phyloP scores from a whole-genome alignment of 1,139 yeast genomes.

The Yamadazyma taylorii region DNA sequence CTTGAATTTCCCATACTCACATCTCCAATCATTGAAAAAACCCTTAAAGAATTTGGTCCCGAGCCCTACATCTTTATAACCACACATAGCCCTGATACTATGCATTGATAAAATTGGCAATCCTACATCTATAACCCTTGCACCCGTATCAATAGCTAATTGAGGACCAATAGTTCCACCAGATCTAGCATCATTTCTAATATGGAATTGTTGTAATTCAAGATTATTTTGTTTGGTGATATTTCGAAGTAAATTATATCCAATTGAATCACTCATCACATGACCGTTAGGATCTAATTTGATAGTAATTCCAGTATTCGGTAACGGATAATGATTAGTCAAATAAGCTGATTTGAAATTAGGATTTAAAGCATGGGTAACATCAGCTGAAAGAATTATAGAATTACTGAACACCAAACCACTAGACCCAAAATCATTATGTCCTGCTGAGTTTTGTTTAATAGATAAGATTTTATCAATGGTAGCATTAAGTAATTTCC shows the following conservation, averaged over 20 bases:
- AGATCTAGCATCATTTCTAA: constrained; percentile 68
- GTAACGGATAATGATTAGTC: constrained; percentile 72
- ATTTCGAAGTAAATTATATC: constrained; percentile 64
- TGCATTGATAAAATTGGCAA: constrained; percentile 82
- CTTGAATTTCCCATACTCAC: constrained; percentile 8
- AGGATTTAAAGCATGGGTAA: constrained; percentile 64
- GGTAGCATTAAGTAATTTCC: constrained; percentile 34
- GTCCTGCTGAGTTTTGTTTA: constrained; percentile 18
- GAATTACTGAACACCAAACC: constrained; percentile 48
- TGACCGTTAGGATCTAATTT: constrained; percentile 76
- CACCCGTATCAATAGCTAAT: constrained; percentile 65
- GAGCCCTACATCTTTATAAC: constrained; percentile 65
- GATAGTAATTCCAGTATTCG: constrained; percentile 72
- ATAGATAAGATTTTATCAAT: constrained; percentile 15
- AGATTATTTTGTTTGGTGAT: constrained; percentile 62
- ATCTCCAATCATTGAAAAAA: constrained; percentile 61
- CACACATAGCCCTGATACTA: constrained; percentile 74
- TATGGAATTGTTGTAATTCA: constrained; percentile 65
- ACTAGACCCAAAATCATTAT: too few relatives aligned
- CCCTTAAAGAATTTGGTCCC: constrained; percentile 66
- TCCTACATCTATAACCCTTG: constrained; percentile 75
- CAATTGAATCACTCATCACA: constrained; percentile 78
- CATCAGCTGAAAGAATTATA: constrained; percentile 59
- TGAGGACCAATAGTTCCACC: constrained; percentile 85
- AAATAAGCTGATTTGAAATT: constrained; percentile 62